Evolutionary conservation across 2,329 filamentous ascomycete genomes (phyloP).

Genomic region (Huntiella abstrusa): DNA sequence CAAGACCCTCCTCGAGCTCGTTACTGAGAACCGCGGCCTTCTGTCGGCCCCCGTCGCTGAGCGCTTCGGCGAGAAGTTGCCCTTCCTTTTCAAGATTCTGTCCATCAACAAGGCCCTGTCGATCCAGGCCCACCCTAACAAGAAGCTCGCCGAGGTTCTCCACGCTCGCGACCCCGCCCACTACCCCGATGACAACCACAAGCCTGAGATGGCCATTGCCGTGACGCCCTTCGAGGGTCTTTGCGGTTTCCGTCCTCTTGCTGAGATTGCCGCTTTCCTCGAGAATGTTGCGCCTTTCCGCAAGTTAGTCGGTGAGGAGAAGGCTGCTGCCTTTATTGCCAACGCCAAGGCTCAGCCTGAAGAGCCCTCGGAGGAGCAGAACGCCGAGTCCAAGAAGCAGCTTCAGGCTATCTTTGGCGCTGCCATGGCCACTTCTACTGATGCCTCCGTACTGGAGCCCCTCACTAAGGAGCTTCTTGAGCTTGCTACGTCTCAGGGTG

Average conservation of each 20-base stretch:
- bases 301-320: constrained; percentile 45
- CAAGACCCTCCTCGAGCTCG: constrained; percentile 68
- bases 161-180: constrained; percentile 77
- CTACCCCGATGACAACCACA: constrained; percentile 98
- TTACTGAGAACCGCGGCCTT: constrained; percentile 70
- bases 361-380: constrained; percentile 27
- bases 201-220: constrained; percentile 98
- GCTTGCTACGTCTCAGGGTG: constrained; percentile 47
- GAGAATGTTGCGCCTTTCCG: constrained; percentile 36
- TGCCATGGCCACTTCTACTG: constrained; percentile 60
- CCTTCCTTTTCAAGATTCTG: constrained; percentile 95
- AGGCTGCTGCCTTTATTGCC: constrained; percentile 34
- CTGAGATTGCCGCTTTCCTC: constrained; percentile 74
- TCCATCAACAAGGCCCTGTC: constrained; percentile 91
- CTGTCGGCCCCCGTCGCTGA: constrained; percentile 55
- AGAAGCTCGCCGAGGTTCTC: constrained; percentile 71
- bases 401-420: constrained; percentile 57
- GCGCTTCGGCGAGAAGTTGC: constrained; percentile 64
- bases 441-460: constrained; percentile 33
- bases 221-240: constrained; percentile 91
- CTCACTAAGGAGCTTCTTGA: constrained; percentile 41
- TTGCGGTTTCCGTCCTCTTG: constrained; percentile 80
- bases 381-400: constrained; percentile 49
- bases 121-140: constrained; percentile 93
- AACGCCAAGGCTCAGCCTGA: constrained; percentile 24